These are phyloP conservation scores for Paramarasmius palmivorus DNA, from an alignment of 1,284 basidiomycete species.

Conservation along the genomic window DNA sequence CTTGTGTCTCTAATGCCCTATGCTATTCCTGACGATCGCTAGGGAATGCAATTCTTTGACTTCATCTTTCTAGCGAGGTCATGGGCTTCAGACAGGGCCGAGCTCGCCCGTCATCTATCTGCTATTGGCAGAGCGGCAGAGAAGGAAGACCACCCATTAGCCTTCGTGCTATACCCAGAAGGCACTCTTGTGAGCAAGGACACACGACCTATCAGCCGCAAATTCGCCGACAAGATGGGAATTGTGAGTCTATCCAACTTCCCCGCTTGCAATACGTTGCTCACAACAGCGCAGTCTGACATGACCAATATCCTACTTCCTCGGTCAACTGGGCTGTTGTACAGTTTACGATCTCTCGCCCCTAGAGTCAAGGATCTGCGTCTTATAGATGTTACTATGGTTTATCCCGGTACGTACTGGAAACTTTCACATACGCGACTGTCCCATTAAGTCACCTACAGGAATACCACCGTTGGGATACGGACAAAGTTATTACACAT, in stretches of 20 bases:
- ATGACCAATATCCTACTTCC: conserved; percentile 82
- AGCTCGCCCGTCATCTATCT: conserved; percentile 57
- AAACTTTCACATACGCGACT: neutral
- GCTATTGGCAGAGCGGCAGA: conserved; percentile 61
- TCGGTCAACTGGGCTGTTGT: conserved; percentile 87
- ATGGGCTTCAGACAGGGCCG: conserved; percentile 66
- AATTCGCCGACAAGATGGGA: conserved; percentile 81
- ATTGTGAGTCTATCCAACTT: conserved; percentile 57
- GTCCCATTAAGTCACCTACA: conserved; percentile 32
- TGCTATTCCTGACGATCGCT: neutral
- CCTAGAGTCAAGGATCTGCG: conserved; percentile 78
- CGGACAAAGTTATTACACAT: conserved; percentile 85
- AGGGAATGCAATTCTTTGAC: conserved; percentile 90
- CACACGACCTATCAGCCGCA: conserved; percentile 81
- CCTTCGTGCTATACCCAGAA: conserved; percentile 90
- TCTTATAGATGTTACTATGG: conserved; percentile 86
- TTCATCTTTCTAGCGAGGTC: conserved; percentile 81
- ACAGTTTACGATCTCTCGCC: conserved; percentile 79
- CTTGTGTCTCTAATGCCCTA: neutral
- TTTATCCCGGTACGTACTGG: conserved; percentile 87
- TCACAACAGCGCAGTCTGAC: conserved; percentile 58
- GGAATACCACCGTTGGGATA: conserved; percentile 71
- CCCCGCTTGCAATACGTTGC: neutral
- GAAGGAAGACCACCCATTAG: conserved; percentile 68
- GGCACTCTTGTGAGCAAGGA: conserved; percentile 86